Evolutionary conservation across 768 basidiomycete species (phyloP).

Genomic region (Sutorius australiensis): DNA sequence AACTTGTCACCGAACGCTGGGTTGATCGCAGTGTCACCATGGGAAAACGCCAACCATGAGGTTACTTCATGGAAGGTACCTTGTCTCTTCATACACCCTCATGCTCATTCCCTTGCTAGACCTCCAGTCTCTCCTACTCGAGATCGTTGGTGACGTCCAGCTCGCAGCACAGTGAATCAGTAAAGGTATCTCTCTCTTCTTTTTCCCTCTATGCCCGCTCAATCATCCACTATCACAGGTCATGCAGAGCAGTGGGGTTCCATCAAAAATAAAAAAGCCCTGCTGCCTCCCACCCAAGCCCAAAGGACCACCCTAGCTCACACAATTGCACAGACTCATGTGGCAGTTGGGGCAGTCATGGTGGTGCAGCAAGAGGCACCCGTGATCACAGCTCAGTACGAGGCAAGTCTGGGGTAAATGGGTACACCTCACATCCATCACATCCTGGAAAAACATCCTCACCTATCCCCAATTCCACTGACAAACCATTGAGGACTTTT

Average conservation of each 20-base stretch:
- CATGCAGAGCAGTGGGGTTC: conserved; percentile 77
- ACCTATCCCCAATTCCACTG: conserved; percentile 34
- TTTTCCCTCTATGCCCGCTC: conserved; percentile 2
- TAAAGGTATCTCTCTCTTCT: conserved; percentile 48
- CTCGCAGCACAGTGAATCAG: conserved; percentile 67
- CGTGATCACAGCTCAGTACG: conserved; percentile 41
- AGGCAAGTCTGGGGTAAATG: conserved; percentile 32
- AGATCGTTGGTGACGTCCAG: conserved; percentile 66
- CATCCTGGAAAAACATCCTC: conserved; percentile 27
- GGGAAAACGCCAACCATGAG: background rate
- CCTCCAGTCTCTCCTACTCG: conserved; percentile 65
- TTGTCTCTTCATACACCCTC: conserved; percentile 18
- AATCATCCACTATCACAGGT: conserved; percentile 41
- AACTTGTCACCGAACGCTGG: too few species aligned
- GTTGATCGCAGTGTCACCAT: too few species aligned
- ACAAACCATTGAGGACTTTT: conserved; percentile 23
- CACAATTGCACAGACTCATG: conserved; percentile 42
- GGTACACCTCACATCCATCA: conserved; percentile 27
- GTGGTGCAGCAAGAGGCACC: conserved; percentile 49
- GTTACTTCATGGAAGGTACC: conserved; percentile 68
- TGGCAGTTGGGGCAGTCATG: conserved; percentile 61
- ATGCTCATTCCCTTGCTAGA: conserved; percentile 38
- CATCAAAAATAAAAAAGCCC: conserved; percentile 77
- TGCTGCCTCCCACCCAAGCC: conserved; percentile 34
- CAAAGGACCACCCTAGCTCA: conserved; percentile 43